Percentiles rank a stretch among this genome's conserved stretches.
phyloP scores from a whole-genome alignment of 176 grass and related monocot genomes.

The Oryza punctata region DNA sequence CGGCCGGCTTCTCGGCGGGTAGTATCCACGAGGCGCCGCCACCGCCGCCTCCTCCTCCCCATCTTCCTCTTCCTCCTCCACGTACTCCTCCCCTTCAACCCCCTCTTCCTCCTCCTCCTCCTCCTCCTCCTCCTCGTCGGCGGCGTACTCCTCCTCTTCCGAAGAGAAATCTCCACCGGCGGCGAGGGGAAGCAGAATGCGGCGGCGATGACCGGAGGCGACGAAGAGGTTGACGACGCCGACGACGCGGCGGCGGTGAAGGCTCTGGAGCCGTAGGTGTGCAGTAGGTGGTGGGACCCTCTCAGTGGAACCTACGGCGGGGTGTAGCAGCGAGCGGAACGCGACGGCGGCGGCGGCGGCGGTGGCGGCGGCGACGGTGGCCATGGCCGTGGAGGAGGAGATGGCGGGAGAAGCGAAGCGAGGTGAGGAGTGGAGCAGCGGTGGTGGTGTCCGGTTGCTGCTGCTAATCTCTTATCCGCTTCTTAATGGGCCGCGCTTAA shows the following conservation, averaged over 20 bases:
- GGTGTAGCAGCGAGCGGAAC: constrained; percentile 31
- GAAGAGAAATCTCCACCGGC: constrained; percentile 35
- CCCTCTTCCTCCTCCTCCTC: background rate
- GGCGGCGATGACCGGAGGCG: background rate
- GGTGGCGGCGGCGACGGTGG: background rate
- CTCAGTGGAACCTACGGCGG: background rate
- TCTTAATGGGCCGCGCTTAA: background rate
- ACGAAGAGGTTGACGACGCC: constrained; percentile 12
- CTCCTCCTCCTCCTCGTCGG: constrained; percentile 30
- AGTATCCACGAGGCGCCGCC: constrained; percentile 19
- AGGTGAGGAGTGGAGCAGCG: constrained; percentile 32
- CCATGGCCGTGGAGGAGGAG: constrained; percentile 38
- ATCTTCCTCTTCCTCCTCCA: constrained; percentile 30
- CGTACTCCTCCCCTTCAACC: constrained; percentile 15
- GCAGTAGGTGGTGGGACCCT: background rate
- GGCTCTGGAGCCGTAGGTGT: constrained; percentile 17
- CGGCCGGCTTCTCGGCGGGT: constrained; percentile 23
- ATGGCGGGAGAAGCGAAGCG: constrained; percentile 14
- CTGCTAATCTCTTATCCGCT: constrained; percentile 44
- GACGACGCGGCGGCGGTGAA: constrained; percentile 5
- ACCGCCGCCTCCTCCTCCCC: background rate
- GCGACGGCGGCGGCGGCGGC: background rate
- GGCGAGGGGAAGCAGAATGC: constrained; percentile 24
- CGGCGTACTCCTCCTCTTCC: constrained; percentile 20
- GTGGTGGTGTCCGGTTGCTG: background rate